Evolutionary conservation across 2,329 filamentous ascomycete species (phyloP), one percentile per base, ranked within the genome.

Genomic region (Cladosporium velox): DNA sequence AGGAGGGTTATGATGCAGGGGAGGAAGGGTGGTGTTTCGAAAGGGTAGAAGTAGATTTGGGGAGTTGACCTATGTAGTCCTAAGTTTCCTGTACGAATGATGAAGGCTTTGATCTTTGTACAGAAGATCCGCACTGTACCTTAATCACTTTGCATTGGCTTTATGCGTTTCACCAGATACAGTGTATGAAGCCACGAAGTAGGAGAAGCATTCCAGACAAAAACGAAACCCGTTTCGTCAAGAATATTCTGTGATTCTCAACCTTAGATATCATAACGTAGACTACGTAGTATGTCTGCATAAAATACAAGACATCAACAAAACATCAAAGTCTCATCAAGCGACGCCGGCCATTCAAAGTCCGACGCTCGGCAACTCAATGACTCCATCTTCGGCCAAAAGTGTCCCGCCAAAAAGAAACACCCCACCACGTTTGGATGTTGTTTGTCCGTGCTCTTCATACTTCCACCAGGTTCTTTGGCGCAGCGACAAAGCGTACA

Each of bases 331-430:
- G 7, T 28, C 30, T 32, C 30, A 32, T 32, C 51, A 54, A 54
- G 14, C 47, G 21, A 52, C 34, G 34, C 38, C 57, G 57, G 34
- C n/a, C n/a, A 26, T 12, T n/a, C 57, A 15, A 51, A 35, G 41
- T 24, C 59, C 59, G 59, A 61, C 28, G 41, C 26, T 60, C 58
- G 58, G 58, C 38, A 21, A 21, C 21, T 30, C n/a, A 35, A 60
- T 60, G 58, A 60, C 58, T 60, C 38, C 58, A 61, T 59, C 57
- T 38, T 59, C 57, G 51, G 51, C 51, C 51, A 54, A 54, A 59
- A 24, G 57, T 41, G 57, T 28, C 21, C 57, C 34, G 57, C 57
- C 57, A 59, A 38, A 44, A 47, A 62, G 55, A 57, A 64, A 41
- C 47, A 54, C 59, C 30, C 34, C 54, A 38, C 34, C 34, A 38